Evolutionary conservation across 225 moss, liverwort and hornwort genomes (phyloP).

Genomic region (Pseudisothecium myosuroides): DNA sequence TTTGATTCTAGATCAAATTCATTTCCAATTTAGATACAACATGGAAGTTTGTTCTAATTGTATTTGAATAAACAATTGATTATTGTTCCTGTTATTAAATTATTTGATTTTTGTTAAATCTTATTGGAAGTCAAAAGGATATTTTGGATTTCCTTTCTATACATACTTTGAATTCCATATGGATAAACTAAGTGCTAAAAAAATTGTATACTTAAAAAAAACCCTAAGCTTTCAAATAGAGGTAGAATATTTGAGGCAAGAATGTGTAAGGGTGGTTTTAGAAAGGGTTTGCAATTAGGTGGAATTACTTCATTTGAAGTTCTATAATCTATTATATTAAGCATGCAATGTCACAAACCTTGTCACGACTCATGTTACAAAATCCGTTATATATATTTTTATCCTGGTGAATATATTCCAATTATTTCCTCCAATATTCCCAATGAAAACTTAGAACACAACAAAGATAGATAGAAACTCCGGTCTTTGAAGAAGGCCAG

Average conservation of each 20-base stretch:
- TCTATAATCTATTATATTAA: not conserved
- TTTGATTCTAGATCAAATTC: rapidly evolving
- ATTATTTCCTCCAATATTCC: too few species aligned
- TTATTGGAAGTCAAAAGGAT: rapidly evolving
- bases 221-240: not conserved
- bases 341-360: too few species aligned
- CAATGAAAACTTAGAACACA: too few species aligned
- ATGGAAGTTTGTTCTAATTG: not conserved
- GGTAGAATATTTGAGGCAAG: not conserved
- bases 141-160: rapidly evolving
- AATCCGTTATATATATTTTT: too few species aligned
- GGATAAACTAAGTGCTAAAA: not conserved
- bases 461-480: too few species aligned
- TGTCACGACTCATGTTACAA: too few species aligned
- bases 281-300: not conserved
- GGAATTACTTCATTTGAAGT: not conserved
- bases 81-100: not conserved
- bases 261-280: not conserved
- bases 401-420: too few species aligned
- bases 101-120: not conserved
- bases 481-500: too few species aligned
- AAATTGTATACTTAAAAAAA: rapidly evolving
- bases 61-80: not conserved
- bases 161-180: rapidly evolving
- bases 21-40: rapidly evolving